Base-by-base conservation (phyloP, 2,329 filamentous ascomycete genomes). In the Thermothelomyces thermophilus region DNA sequence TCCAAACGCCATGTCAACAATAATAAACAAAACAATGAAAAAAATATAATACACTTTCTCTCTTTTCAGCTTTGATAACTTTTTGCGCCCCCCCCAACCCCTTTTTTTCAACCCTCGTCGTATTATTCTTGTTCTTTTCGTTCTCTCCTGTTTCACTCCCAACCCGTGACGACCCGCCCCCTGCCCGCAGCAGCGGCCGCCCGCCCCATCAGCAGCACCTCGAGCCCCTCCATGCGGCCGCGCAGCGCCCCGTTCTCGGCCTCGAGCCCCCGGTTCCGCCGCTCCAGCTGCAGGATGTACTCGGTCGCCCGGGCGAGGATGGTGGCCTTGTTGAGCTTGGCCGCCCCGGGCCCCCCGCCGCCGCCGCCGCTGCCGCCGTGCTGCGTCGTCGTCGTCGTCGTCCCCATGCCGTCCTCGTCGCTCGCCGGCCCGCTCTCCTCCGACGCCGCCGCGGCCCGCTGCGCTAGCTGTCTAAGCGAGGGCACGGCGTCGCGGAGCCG, bases 401-500 rank as follows among this genome's bases (percentile, higher is more conserved):
- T 64, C 62, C 43, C 28, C n/a, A n/a, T n/a, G n/a, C n/a, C n/a
- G 34, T 26, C 28, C 69, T 57, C 19, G 74, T 69, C 2, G 64
- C 57, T 1, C 68, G 64, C 5, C 16, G 33, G 14, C 13, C 7
- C 33, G 33, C 13, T 31, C 9, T n/a, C n/a, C 24, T 5, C 24
- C 24, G 24, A 9, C 24, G 24, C n/a, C n/a, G n/a, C n/a, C n/a
- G 24, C 5, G 24, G 9, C 24, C 5, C 24, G 24, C 20, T 69
- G 63, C 3, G 69, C 66, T 43, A 68, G 70, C 34, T 78, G 61
- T 24, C 78, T 71, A 41, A 82, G 66, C 2, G 73, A 67, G 46
- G 69, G 68, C 1, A 91, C 84, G 43, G 84, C 83, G 62, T 90
- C 85, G 54, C 85, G 75, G 39, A 90, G 70, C 45, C 85, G 84